Percentiles rank a stretch among this genome's conserved stretches.
phyloP scores from a whole-genome alignment of 768 basidiomycete species.

The Coprinopsis marcescibilis region DNA sequence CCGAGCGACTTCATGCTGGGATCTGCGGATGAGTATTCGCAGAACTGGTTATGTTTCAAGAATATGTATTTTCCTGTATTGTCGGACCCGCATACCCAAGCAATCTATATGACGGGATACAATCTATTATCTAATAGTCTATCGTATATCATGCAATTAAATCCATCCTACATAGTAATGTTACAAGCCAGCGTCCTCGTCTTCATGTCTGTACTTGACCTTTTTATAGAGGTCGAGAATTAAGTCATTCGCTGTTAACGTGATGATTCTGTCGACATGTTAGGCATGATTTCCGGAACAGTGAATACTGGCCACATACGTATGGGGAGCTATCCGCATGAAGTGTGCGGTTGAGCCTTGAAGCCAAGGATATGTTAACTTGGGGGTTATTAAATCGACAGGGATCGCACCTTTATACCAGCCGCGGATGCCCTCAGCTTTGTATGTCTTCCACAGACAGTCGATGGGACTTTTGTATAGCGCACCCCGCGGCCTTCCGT shows the following conservation, averaged over 20 bases:
- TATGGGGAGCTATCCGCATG: constrained; percentile 87
- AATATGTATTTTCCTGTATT: background rate
- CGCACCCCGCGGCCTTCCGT: constrained; percentile 67
- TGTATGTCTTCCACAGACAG: constrained; percentile 94
- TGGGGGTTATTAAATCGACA: constrained; percentile 5
- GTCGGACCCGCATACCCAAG: background rate
- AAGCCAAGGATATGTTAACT: background rate
- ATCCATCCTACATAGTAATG: background rate
- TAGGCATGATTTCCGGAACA: constrained; percentile 2
- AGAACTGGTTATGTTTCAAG: constrained; percentile 28
- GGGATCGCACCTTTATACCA: constrained; percentile 80
- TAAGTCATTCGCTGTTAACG: constrained; percentile 82
- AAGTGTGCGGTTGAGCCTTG: constrained; percentile 91
- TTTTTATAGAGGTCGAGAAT: constrained; percentile 66
- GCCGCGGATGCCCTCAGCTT: constrained; percentile 83
- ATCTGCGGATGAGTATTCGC: constrained; percentile 34
- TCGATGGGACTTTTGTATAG: constrained; percentile 92
- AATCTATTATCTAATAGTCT: background rate
- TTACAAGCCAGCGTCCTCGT: constrained; percentile 1
- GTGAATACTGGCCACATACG: constrained; percentile 34
- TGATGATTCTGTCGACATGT: constrained; percentile 74
- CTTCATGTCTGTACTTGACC: constrained; percentile 14
- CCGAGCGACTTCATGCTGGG: constrained; percentile 42
- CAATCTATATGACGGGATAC: too few relatives aligned
- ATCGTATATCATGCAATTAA: background rate